Percentiles rank a stretch among this genome's conserved stretches.
phyloP scores from a whole-genome alignment of 768 basidiomycete genomes.

The Amanita pallidorosea region DNA sequence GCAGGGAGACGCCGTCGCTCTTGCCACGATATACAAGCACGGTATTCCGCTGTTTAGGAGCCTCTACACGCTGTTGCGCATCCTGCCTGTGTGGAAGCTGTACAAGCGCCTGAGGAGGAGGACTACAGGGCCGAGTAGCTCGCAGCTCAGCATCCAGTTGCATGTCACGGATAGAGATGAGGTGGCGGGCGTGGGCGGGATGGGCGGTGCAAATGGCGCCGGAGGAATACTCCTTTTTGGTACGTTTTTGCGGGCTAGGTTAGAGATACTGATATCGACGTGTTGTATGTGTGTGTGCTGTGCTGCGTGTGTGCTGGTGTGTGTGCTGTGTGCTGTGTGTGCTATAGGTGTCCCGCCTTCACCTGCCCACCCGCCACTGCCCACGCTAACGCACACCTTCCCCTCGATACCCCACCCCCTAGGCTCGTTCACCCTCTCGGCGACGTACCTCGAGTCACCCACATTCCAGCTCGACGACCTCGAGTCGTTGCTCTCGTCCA shows the following conservation, averaged over 20 bases:
- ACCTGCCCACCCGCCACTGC: conserved; percentile 23
- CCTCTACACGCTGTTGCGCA: conserved; percentile 58
- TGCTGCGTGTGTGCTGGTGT: no score
- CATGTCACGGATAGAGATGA: conserved; percentile 26
- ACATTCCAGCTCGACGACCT: conserved; percentile 68
- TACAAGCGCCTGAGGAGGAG: conserved; percentile 46
- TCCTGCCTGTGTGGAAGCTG: conserved; percentile 71
- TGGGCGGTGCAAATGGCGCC: conserved; percentile 4
- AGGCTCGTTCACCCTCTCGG: conserved; percentile 51
- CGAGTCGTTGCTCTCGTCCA: conserved; percentile 64
- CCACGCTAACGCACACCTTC: conserved; percentile 49
- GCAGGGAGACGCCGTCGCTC: conserved; percentile 25
- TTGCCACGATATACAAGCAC: conserved; percentile 77
- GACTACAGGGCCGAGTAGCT: conserved; percentile 19
- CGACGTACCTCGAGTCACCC: conserved; percentile 56
- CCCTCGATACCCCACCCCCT: conserved; percentile 56
- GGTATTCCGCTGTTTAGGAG: conserved; percentile 76
- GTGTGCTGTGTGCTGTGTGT: background rate
- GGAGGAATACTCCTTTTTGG: conserved; percentile 23
- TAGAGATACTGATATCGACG: background rate
- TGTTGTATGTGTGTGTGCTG: background rate
- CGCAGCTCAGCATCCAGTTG: conserved; percentile 37
- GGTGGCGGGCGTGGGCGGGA: background rate
- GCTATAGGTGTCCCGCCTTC: conserved; percentile 27
- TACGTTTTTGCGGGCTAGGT: conserved; percentile 8